phyloP scores from a whole-genome alignment of 2,329 filamentous ascomycete genomes.

The Alternaria sp. region DNA sequence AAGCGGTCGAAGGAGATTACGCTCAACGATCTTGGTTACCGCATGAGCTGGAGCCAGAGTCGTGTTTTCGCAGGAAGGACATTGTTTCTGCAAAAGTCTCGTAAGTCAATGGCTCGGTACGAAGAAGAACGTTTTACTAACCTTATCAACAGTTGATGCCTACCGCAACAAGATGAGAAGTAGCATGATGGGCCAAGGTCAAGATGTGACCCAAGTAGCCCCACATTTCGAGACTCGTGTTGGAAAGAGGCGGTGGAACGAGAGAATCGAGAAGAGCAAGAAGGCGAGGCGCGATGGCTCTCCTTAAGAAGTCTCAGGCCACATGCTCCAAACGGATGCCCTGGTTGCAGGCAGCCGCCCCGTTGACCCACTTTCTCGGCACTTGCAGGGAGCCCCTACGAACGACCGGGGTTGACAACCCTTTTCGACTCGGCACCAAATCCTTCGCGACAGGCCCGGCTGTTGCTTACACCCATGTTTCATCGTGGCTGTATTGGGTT shows the following conservation, averaged over 20 bases:
- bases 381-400: constrained; percentile 43
- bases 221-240: constrained; percentile 88
- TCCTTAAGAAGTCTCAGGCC: constrained; percentile 42
- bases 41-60: constrained; percentile 97
- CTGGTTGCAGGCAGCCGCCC: constrained; percentile 36
- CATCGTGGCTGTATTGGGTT: constrained; percentile 29
- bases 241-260: constrained; percentile 72
- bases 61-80: constrained; percentile 86
- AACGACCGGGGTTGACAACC: constrained; percentile 38
- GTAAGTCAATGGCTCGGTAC: constrained; percentile 64
- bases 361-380: constrained; percentile 38
- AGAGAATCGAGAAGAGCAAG: constrained; percentile 53
- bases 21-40: constrained; percentile 89
- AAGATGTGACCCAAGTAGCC: constrained; percentile 74
- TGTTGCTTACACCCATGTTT: constrained; percentile 28
- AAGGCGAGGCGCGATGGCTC: constrained; percentile 47
- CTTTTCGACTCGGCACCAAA: constrained; percentile 33
- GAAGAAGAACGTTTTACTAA: constrained; percentile 21
- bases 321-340: constrained; percentile 31
- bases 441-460: constrained; percentile 25
- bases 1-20: constrained; percentile 83
- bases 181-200: constrained; percentile 78
- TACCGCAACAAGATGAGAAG: constrained; percentile 91
- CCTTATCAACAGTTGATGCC: constrained; percentile 73
- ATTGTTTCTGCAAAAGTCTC: constrained; percentile 86